Conservation (phyloP, 164 flowering plant species). For the Saururus chinensis region DNA sequence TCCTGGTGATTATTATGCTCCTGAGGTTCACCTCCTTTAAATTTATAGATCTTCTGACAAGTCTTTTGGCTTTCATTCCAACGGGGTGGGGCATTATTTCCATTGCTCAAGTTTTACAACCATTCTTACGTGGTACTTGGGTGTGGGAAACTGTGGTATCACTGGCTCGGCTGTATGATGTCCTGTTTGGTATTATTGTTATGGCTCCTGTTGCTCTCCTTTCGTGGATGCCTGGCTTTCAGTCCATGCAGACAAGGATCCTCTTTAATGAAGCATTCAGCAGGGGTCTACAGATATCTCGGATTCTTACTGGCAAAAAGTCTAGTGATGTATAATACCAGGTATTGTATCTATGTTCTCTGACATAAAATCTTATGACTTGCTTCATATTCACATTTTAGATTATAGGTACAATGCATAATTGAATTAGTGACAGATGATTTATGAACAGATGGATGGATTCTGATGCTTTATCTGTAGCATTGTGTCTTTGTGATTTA, state of each 20-base stretch:
- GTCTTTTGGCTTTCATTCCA: slow-evolving; percentile 78
- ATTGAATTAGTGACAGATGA: background rate
- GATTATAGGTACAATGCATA: background rate
- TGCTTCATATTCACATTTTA: background rate
- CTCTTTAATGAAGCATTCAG: slow-evolving; percentile 93
- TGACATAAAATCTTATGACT: background rate
- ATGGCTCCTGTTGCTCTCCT: slow-evolving; percentile 83
- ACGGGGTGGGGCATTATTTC: slow-evolving; percentile 88
- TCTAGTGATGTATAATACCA: slow-evolving; percentile 9
- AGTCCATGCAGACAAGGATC: slow-evolving; percentile 89
- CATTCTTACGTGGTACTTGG: slow-evolving; percentile 58
- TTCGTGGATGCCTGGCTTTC: slow-evolving; percentile 93
- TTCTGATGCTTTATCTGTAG: background rate
- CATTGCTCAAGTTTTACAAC: slow-evolving; percentile 74
- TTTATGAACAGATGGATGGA: too few relatives aligned
- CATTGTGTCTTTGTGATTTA: background rate
- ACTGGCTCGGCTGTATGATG: slow-evolving; percentile 79
- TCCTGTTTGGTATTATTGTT: slow-evolving; percentile 61
- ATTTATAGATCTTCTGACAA: slow-evolving; percentile 46
- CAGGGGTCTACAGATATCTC: slow-evolving; percentile 88
- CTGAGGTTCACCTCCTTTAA: slow-evolving; percentile 44
- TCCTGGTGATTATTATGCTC: slow-evolving; percentile 45
- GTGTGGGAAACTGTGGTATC: slow-evolving; percentile 84
- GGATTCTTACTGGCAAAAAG: slow-evolving; percentile 64
- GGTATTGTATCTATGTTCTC: background rate